These are phyloP conservation scores for Jaltomata sinuosa DNA, from an alignment of 257 asterid genomes.

Conservation along the genomic window DNA sequence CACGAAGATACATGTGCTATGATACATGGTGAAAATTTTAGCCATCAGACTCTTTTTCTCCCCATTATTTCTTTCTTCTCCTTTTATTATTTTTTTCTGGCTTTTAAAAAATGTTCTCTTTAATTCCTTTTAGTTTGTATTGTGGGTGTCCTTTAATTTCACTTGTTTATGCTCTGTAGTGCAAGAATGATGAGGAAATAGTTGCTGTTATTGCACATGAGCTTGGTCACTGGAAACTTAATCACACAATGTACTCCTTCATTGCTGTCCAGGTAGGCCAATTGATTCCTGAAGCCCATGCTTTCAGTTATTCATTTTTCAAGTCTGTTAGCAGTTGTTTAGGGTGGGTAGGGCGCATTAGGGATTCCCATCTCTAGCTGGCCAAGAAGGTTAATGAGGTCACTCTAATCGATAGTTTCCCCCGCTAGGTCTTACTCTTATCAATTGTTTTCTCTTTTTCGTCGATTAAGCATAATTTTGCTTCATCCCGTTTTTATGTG, in stretches of 20 bases:
- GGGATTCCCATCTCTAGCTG: neutral
- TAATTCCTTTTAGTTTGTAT: neutral
- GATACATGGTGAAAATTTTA: neutral
- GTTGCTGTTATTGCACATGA: conserved; percentile 99
- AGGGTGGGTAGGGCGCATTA: neutral
- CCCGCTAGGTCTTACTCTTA: neutral
- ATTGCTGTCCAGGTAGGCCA: conserved; percentile 82
- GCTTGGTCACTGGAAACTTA: conserved; percentile 98
- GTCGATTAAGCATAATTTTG: neutral
- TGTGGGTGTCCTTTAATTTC: neutral
- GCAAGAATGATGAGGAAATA: conserved; percentile 93
- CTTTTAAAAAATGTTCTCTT: neutral
- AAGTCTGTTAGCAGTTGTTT: neutral
- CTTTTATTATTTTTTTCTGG: neutral
- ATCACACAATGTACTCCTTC: conserved; percentile 85
- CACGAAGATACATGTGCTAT: neutral
- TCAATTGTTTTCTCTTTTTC: neutral
- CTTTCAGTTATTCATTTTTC: neutral
- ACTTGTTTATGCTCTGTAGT: conserved; percentile 30
- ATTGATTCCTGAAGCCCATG: conserved; percentile 1
- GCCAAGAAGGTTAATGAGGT: no score
- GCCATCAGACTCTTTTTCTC: neutral
- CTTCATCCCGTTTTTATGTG: neutral
- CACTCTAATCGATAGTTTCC: no score
- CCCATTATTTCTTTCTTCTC: neutral